phyloP scores from a whole-genome alignment of 164 flowering plant species.

The Chimonanthus salicifolius region DNA sequence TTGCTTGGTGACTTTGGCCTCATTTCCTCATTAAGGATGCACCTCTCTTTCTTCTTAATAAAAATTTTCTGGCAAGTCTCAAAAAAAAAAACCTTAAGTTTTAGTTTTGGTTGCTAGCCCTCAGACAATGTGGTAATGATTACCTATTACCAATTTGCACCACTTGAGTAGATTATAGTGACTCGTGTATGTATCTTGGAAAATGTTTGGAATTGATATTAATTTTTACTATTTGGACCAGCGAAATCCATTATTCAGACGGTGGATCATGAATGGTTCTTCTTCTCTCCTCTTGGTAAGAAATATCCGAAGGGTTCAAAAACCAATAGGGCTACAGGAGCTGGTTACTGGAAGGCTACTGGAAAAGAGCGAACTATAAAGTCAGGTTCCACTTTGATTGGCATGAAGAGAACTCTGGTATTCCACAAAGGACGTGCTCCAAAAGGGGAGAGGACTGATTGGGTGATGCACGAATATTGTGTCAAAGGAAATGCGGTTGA shows the following conservation, averaged over 20 bases:
- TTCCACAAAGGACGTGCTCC: constrained; percentile 17
- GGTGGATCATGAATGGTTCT: constrained; percentile 8
- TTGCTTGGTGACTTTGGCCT: too few relatives aligned
- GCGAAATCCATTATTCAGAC: constrained; percentile 10
- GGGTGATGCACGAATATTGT: constrained; percentile 14
- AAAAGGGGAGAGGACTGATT: constrained; percentile 9
- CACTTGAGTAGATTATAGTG: neutral
- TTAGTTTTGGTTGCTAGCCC: neutral
- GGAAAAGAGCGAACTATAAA: constrained; percentile 11
- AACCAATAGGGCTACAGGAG: constrained; percentile 8
- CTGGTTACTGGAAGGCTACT: constrained; percentile 16
- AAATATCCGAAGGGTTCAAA: constrained; percentile 11
- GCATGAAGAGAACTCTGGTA: constrained; percentile 12
- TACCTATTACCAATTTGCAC: neutral
- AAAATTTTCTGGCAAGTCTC: neutral
- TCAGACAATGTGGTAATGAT: neutral
- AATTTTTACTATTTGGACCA: neutral
- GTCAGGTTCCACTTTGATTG: constrained; percentile 6
- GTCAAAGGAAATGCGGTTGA: constrained; percentile 5
- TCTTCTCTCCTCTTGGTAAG: constrained; percentile 9
- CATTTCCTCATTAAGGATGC: too few relatives aligned
- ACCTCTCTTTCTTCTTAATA: neutral
- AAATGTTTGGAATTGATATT: neutral
- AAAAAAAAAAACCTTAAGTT: too few relatives aligned
- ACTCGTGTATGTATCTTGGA: neutral